phyloP scores from a whole-genome alignment of 2,329 filamentous ascomycete species.

The Aspergillus uvarum region DNA sequence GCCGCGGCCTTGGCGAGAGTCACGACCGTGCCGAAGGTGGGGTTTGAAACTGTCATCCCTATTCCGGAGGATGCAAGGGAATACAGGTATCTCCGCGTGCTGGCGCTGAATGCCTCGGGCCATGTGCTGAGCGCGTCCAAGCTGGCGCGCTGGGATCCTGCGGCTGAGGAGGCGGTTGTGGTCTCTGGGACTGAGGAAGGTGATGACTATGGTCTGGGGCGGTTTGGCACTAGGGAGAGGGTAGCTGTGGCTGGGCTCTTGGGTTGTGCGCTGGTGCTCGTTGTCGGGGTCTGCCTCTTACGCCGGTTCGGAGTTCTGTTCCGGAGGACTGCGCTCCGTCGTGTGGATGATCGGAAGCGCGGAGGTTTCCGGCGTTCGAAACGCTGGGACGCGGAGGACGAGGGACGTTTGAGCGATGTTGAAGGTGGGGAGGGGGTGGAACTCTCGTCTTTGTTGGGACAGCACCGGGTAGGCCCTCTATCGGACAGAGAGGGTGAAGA shows the following conservation, averaged over 20 bases:
- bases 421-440: constrained; percentile 12
- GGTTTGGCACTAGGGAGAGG: too few relatives aligned
- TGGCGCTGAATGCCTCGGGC: constrained; percentile 25
- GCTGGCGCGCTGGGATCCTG: constrained; percentile 23
- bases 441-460: constrained; percentile 14
- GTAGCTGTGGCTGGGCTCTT: too few relatives aligned
- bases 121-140: constrained; percentile 19
- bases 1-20: constrained; percentile 20
- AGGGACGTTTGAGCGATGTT: constrained; percentile 12
- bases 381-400: constrained; percentile 5
- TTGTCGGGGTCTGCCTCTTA: background rate
- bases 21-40: constrained; percentile 22
- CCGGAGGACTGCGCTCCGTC: background rate
- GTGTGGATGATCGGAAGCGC: background rate
- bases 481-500: background rate
- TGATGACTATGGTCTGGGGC: background rate
- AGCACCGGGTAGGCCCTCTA: background rate
- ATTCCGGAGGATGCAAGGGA: constrained; percentile 17
- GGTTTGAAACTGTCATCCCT: constrained; percentile 30
- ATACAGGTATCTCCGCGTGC: constrained; percentile 20
- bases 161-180: constrained; percentile 14
- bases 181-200: constrained; percentile 3
- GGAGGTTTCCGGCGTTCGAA: constrained; percentile 10
- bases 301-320: background rate
- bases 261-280: background rate